Percentiles rank a stretch among this genome's conserved stretches.
Evolutionary conservation across 768 basidiomycete genomes (phyloP).

Genomic region (Boletus insuetus): DNA sequence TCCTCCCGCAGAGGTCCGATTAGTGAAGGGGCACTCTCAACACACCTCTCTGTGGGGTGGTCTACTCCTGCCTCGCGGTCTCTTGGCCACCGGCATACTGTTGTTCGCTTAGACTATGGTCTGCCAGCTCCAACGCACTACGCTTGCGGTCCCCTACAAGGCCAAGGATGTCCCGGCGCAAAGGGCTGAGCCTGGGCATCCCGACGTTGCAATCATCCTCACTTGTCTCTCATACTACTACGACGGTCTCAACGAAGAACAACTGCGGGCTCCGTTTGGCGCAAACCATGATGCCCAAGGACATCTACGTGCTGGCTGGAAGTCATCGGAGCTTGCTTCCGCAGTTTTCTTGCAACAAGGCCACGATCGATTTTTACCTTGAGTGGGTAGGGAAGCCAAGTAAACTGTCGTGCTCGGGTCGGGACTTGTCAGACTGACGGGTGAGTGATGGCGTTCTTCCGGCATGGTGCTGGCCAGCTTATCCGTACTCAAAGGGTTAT

Average conservation of each 20-base stretch:
- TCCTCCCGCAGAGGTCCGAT: neutral
- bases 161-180: constrained; percentile 38
- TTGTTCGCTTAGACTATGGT: constrained; percentile 36
- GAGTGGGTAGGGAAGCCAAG: constrained; percentile 34
- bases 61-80: constrained; percentile 35
- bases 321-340: constrained; percentile 32
- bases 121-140: constrained; percentile 32
- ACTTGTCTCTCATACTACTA: constrained; percentile 40
- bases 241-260: constrained; percentile 26
- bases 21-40: constrained; percentile 7
- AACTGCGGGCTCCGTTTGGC: neutral
- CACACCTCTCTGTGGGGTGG: constrained; percentile 14
- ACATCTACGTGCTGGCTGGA: too few species aligned
- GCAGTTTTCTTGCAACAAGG: constrained; percentile 27
- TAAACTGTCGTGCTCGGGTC: constrained; percentile 36
- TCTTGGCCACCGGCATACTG: constrained; percentile 33
- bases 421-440: constrained; percentile 35
- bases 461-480: neutral
- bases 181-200: constrained; percentile 40
- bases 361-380: constrained; percentile 37
- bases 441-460: neutral
- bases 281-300: too few species aligned
- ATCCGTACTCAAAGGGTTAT: constrained; percentile 28
- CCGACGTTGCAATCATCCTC: constrained; percentile 34
- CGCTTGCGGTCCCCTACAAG: constrained; percentile 37